Evolutionary conservation across 2,329 filamentous ascomycete species (phyloP).

Genomic region (Pseudogymnoascus sp.): DNA sequence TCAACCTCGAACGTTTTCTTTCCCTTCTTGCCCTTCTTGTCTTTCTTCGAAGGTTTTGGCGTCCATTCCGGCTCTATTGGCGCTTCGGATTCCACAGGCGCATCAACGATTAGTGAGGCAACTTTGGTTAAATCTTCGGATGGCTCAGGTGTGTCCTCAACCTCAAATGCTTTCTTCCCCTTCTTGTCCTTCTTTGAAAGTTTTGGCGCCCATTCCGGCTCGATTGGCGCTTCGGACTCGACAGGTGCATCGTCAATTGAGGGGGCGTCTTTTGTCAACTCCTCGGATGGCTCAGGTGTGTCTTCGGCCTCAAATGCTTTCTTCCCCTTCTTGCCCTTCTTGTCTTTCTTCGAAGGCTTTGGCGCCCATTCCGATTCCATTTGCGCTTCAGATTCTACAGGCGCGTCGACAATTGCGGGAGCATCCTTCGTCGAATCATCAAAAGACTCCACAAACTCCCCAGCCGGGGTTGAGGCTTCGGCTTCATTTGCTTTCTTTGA

Average conservation of each 20-base stretch:
- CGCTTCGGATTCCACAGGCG: background rate
- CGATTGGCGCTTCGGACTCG: background rate
- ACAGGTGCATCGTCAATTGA: slow-evolving; percentile 2
- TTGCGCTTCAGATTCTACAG: slow-evolving; percentile 14
- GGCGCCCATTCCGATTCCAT: slow-evolving; percentile 9
- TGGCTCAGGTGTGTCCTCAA: background rate
- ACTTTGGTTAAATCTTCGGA: background rate
- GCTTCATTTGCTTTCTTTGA: background rate
- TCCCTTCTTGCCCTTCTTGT: slow-evolving; percentile 27
- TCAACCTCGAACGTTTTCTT: background rate
- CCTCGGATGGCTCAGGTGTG: background rate
- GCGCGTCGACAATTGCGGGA: background rate
- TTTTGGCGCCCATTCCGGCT: background rate
- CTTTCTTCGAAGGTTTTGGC: slow-evolving; percentile 9
- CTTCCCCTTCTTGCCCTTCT: slow-evolving; percentile 23
- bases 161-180: background rate
- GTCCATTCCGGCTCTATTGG: background rate
- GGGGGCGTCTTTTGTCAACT: background rate
- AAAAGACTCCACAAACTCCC: background rate
- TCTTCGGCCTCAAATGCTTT: background rate
- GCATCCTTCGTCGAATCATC: background rate
- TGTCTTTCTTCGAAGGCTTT: slow-evolving; percentile 31
- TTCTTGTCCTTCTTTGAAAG: slow-evolving; percentile 17
- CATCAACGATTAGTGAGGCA: background rate
- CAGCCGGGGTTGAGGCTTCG: background rate